Percentiles rank a stretch among this genome's conserved stretches.
These are phyloP conservation scores for Cucurbita ficifolia DNA, from an alignment of 306 rosid genomes.

Conservation along the genomic window DNA sequence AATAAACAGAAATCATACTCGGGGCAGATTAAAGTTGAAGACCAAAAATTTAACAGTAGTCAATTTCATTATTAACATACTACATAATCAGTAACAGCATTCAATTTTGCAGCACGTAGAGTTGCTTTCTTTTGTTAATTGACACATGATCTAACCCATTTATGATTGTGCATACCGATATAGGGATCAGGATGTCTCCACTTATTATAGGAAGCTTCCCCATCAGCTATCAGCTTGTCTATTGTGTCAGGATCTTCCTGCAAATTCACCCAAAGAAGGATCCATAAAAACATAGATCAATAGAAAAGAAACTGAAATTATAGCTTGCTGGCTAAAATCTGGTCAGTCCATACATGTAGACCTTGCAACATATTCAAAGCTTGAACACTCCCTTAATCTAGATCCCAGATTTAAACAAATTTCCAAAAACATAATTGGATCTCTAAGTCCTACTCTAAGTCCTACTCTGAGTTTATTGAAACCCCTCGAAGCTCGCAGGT, in stretches of 20 bases:
- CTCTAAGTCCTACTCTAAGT: background rate
- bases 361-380: background rate
- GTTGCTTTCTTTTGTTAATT: background rate
- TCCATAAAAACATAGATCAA: background rate
- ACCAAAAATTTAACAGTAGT: background rate
- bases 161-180: slow-evolving; percentile 35
- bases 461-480: background rate
- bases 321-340: background rate
- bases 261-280: slow-evolving; percentile 9
- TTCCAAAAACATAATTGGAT: background rate
- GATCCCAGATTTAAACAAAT: background rate
- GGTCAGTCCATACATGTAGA: background rate
- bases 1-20: background rate
- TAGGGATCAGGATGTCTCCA: slow-evolving; percentile 98
- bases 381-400: background rate
- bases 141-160: background rate
- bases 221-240: slow-evolving; percentile 59
- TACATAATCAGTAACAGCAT: background rate
- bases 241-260: slow-evolving; percentile 82
- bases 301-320: background rate
- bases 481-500: background rate
- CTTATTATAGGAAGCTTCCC: slow-evolving; percentile 61
- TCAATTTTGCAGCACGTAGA: background rate
- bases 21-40: background rate
- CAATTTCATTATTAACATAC: background rate